A percentile compares a stretch with the other conserved stretches of the same genome.
Conservation (phyloP, 2,329 filamentous ascomycete genomes). For the Cladophialophora immunda region DNA sequence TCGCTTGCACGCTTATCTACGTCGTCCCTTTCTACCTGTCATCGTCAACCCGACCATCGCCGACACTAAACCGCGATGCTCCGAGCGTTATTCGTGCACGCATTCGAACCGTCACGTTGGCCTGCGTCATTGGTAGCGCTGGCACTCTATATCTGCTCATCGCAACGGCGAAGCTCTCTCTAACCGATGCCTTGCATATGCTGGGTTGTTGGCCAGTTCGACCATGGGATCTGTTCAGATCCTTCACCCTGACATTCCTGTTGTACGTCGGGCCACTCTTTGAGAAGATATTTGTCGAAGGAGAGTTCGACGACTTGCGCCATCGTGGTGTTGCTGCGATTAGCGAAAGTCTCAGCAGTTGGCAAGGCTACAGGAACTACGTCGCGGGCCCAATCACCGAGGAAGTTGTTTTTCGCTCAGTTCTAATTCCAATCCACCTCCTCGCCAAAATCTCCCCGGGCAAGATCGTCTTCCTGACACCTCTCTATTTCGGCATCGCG, state of each 20-base stretch:
- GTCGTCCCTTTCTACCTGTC: slow-evolving; percentile 91
- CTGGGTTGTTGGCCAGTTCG: slow-evolving; percentile 85
- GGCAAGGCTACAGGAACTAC: slow-evolving; percentile 86
- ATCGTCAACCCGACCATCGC: slow-evolving; percentile 78
- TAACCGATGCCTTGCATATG: slow-evolving; percentile 68
- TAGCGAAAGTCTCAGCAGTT: slow-evolving; percentile 71
- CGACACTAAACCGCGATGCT: slow-evolving; percentile 81
- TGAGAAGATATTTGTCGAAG: slow-evolving; percentile 77
- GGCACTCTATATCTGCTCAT: slow-evolving; percentile 73
- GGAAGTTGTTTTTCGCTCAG: slow-evolving; percentile 90
- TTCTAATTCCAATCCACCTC: slow-evolving; percentile 83
- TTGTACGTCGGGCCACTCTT: slow-evolving; percentile 88
- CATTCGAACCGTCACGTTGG: slow-evolving; percentile 79
- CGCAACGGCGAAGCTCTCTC: slow-evolving; percentile 59
- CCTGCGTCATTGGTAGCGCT: slow-evolving; percentile 73
- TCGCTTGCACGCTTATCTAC: slow-evolving; percentile 86
- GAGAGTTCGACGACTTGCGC: slow-evolving; percentile 63
- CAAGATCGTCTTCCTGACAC: slow-evolving; percentile 79
- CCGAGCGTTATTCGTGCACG: slow-evolving; percentile 88
- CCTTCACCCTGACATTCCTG: slow-evolving; percentile 75
- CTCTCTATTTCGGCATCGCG: slow-evolving; percentile 89
- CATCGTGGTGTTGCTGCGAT: slow-evolving; percentile 59
- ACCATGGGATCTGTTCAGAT: slow-evolving; percentile 68
- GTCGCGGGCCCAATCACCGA: slow-evolving; percentile 89
- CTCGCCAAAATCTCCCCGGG: slow-evolving; percentile 67